Base-by-base conservation (phyloP, 306 rosid species). In the Carpinus fangiana region DNA sequence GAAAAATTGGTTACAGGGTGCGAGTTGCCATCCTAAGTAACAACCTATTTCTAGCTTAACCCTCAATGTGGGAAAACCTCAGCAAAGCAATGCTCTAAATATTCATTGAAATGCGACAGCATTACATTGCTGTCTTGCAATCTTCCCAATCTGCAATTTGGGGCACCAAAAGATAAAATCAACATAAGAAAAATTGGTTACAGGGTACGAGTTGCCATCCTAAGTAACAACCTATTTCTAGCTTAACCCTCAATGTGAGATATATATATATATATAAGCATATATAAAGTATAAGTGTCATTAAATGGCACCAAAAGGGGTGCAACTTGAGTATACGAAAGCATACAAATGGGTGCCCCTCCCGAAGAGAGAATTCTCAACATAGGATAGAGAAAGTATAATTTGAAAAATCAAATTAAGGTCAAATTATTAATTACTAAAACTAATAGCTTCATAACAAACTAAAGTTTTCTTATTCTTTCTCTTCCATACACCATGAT, bases 101-200 rank as follows among this genome's bases (percentile, higher is more conserved):
- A 89, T 23, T 95, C 99, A 57, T 90, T 95, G 66, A 91, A 95
- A 84, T 95, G 98, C 1, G 98, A 87, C 71, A 95, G 84, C 0
- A 93, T 97, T 4, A 97, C 99, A 76, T 91, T 93, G 82, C 94
- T 92, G 41, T 95, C 98, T 86, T 93, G 99, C 83, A 95, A 89
- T 81, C 99, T 95, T 82, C 99, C 99, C 82, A 95, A 75, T 90
- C 97, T 90, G 86, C 76, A 82, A 82, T 75, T 77, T 69, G 6
- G 16, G 10, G 26, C 47, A 21, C n/a, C 69, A 47, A 14, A 41
- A 14, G 51, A 72, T 53, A 70, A 12, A 72, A 50, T 18, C 55
- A 61, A 54, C 43, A 55, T 48, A 20, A n/a, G 41, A 26, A 31
- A 60, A 62, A 76, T 48, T 7, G 61, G 9, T 50, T 52, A 23